phyloP scores from a whole-genome alignment of 1,284 basidiomycete species.

The Coniferiporia weirii region DNA sequence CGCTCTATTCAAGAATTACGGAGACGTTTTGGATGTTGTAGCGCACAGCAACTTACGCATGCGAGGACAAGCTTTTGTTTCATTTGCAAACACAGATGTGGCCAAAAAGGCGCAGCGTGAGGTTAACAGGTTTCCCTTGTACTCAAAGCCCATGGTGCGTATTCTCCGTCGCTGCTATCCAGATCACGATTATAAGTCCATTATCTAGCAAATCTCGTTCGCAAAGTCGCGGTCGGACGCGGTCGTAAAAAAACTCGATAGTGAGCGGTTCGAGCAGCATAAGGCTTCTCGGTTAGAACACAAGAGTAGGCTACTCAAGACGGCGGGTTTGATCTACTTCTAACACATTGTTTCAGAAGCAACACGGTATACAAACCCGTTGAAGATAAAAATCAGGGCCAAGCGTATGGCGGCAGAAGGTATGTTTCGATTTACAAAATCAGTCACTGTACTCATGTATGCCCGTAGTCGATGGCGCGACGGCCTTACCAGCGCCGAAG shows the following conservation, averaged over 20 bases:
- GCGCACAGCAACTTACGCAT: slow-evolving; percentile 93
- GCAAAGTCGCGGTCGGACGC: slow-evolving; percentile 86
- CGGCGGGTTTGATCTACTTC: background rate
- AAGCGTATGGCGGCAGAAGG: slow-evolving; percentile 77
- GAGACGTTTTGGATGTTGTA: slow-evolving; percentile 86
- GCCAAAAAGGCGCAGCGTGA: slow-evolving; percentile 89
- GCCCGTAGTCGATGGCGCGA: slow-evolving; percentile 64
- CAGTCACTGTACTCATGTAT: slow-evolving; percentile 15
- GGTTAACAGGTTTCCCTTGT: slow-evolving; percentile 90
- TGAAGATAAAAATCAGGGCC: slow-evolving; percentile 77
- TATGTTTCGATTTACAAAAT: slow-evolving; percentile 30
- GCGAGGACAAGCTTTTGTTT: slow-evolving; percentile 98
- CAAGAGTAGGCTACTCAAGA: slow-evolving; percentile 60
- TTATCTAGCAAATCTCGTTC: slow-evolving; percentile 83
- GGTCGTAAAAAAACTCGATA: slow-evolving; percentile 73
- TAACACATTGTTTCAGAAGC: slow-evolving; percentile 43
- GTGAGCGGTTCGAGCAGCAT: slow-evolving; percentile 66
- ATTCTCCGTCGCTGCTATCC: slow-evolving; percentile 11
- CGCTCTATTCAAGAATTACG: slow-evolving; percentile 91
- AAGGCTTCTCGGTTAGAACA: slow-evolving; percentile 68
- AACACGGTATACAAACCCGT: slow-evolving; percentile 80
- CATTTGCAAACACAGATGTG: slow-evolving; percentile 75
- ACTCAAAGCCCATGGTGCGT: slow-evolving; percentile 91
- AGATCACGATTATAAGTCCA: background rate
- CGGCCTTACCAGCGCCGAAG: slow-evolving; percentile 59